Percentiles rank a stretch among this genome's conserved stretches.
Conservation (phyloP, 2,329 filamentous ascomycete genomes). For the Aureobasidium sp. region DNA sequence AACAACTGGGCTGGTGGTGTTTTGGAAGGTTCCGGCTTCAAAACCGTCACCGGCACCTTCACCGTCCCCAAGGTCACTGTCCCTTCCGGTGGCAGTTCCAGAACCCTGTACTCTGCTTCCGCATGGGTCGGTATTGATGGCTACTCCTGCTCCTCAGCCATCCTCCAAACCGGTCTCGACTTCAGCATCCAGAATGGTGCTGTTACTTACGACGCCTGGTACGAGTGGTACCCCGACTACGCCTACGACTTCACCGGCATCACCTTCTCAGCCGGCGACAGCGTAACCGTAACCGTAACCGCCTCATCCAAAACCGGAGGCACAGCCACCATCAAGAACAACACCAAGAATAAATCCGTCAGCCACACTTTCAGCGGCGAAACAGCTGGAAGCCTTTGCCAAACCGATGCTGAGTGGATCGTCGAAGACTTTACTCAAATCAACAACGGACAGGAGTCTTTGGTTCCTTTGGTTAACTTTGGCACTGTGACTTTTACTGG, state of each 20-base stretch:
- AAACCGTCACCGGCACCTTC: slow-evolving; percentile 59
- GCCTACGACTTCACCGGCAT: slow-evolving; percentile 59
- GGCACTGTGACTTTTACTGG: slow-evolving; percentile 51
- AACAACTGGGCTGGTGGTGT: slow-evolving; percentile 69
- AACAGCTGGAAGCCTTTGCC: slow-evolving; percentile 47
- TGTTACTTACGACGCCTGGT: slow-evolving; percentile 62
- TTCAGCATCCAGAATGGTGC: slow-evolving; percentile 52
- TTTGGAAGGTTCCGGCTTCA: slow-evolving; percentile 58
- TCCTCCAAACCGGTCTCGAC: slow-evolving; percentile 66
- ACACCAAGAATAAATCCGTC: slow-evolving; percentile 57
- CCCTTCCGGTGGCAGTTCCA: slow-evolving; percentile 41
- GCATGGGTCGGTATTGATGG: slow-evolving; percentile 71
- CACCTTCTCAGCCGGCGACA: slow-evolving; percentile 49
- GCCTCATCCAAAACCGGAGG: slow-evolving; percentile 50
- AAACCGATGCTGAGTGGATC: slow-evolving; percentile 68
- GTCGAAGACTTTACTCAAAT: slow-evolving; percentile 23
- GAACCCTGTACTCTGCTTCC: slow-evolving; percentile 50
- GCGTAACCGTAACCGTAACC: slow-evolving; percentile 45
- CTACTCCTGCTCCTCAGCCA: slow-evolving; percentile 59
- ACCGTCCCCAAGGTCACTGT: slow-evolving; percentile 57
- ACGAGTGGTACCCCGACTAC: slow-evolving; percentile 67
- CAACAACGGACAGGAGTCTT: slow-evolving; percentile 30
- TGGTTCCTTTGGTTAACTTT: slow-evolving; percentile 56
- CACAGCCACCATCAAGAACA: slow-evolving; percentile 54
- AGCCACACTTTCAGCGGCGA: slow-evolving; percentile 57